Evolutionary conservation across 352 stramenopile genomes (phyloP), one percentile per base, ranked within the genome.

Genomic region (Phytophthora hybrid): DNA sequence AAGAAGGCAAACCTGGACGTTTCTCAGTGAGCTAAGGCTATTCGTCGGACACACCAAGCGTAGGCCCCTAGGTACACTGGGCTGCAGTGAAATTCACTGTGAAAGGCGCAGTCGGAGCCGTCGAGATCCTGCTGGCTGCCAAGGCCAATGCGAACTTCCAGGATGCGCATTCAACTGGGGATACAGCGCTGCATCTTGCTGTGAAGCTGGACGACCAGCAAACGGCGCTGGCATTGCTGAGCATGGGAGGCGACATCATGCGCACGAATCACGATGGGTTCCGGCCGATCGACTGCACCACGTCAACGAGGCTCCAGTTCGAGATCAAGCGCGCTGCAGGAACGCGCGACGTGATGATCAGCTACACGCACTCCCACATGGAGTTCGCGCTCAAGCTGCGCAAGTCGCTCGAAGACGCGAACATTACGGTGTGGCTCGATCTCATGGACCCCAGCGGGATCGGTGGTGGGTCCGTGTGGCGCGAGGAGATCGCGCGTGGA

Each of bases 371-470:
- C 59, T 90, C 88, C 34, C 88, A 95, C 73, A 73, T 80, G 13
- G 85, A 93, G 74, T 94, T 95, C 68, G 87, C 87, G 5, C 81
- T 88, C 53, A 94, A 94, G 59, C 60, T 95, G 19, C 87, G 88
- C 46, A 83, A 83, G 57, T 88, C 77, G 10, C 63, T 95, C 1
- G 88, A 94, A 72, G 73, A 87, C 13, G 82, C 86, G 2, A 88
- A 91, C 60, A 82, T 95, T 11, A 95, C 88, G 5, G 92, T 89
- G 18, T 95, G 88, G 88, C 78, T 95, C 4, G 88, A 95, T 55
- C 74, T 94, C 29, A 94, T 95, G 88, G 88, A 95, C 59, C 87
- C 87, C 18, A 93, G 85, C n/a, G 88, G 88, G 5, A 95, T 95
- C 46, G 88, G 88, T 11, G 88, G 88, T 32, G 88, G 88, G 1